Percentiles rank a stretch among this genome's conserved stretches.
Evolutionary conservation across 2,329 filamentous ascomycete genomes (phyloP).

Genomic region (Escovopsis sp.): DNA sequence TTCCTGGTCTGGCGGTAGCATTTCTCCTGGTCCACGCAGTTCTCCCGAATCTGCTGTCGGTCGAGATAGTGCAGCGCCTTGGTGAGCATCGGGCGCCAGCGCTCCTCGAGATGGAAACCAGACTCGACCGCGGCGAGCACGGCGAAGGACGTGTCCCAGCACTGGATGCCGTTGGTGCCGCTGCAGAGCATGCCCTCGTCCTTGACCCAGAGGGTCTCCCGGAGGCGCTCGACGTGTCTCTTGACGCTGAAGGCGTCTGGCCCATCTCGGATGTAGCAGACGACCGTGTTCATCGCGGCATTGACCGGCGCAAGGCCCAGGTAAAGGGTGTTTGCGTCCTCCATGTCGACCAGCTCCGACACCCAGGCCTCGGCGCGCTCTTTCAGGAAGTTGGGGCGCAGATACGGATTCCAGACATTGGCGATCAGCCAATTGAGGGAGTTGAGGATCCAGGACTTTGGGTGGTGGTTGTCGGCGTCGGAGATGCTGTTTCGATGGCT

Average conservation of each 20-base stretch:
- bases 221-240: conserved; percentile 64
- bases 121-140: conserved; percentile 72
- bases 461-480: conserved; percentile 74
- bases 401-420: conserved; percentile 65
- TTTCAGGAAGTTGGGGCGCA: conserved; percentile 52
- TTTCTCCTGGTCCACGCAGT: conserved; percentile 59
- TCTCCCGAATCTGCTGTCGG: conserved; percentile 76
- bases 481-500: conserved; percentile 71
- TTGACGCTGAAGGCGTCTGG: conserved; percentile 56
- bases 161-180: conserved; percentile 95
- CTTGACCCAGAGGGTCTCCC: conserved; percentile 87
- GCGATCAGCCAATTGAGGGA: conserved; percentile 63
- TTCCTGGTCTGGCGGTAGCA: conserved; percentile 87
- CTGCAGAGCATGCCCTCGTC: conserved; percentile 86
- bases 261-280: conserved; percentile 73
- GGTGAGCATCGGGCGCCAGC: conserved; percentile 69
- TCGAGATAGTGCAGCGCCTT: conserved; percentile 79
- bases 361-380: conserved; percentile 65
- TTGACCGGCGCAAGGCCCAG: conserved; percentile 80
- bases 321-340: conserved; percentile 86
- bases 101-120: conserved; percentile 59
- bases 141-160: conserved; percentile 87
- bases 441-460: conserved; percentile 75
- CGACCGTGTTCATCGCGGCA: conserved; percentile 76
- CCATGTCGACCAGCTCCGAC: conserved; percentile 73